Base-by-base conservation (phyloP, 2,329 filamentous ascomycete species). In the Talaromyces sp. region DNA sequence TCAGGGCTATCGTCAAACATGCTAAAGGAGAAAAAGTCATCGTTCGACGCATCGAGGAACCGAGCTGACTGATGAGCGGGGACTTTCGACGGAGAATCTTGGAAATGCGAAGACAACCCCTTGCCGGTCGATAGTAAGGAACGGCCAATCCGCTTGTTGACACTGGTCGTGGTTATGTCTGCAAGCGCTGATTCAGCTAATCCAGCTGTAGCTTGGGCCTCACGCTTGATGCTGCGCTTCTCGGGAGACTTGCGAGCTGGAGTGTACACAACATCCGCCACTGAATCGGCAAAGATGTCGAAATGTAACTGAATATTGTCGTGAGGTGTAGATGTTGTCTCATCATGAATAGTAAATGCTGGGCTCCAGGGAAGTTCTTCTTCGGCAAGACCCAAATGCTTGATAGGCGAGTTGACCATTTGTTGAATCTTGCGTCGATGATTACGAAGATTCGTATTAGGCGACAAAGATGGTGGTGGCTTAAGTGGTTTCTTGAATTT, bases 401-500 rank as follows among this genome's bases (percentile, higher is more conserved):
- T 82, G 60, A 87, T 82, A 3, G 92, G 92, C 5, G 92, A 95
- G 64, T 92, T 91, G 52, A 96, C 87, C 82, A 97, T 87, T 69
- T 91, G 86, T 66, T 86, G 85, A 68, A 98, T 92, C 69, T 88
- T 89, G 72, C 94, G 89, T 63, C 94, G 90, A 74, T 98, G 95
- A 69, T 95, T 88, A 65, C 90, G 89, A 22, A 98, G 84, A 73
- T 96, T 97, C 10, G 94, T 97, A 74, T 95, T 96, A 1, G 95
- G 94, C 15, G 94, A 98, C 19, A 92, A 89, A 0, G 94, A 97
- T 62, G 91, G 84, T 4, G 87, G 91, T 35, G 87, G 85, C 64
- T 85, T 83, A 17, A 81, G 79, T 43, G 86, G 86, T 63, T 85
- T 85, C 80, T 90, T 92, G 75, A 96, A 89, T 77, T 95, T 92